phyloP scores from a whole-genome alignment of 331 rosid species.

The Rhamnella rubrinervis region DNA sequence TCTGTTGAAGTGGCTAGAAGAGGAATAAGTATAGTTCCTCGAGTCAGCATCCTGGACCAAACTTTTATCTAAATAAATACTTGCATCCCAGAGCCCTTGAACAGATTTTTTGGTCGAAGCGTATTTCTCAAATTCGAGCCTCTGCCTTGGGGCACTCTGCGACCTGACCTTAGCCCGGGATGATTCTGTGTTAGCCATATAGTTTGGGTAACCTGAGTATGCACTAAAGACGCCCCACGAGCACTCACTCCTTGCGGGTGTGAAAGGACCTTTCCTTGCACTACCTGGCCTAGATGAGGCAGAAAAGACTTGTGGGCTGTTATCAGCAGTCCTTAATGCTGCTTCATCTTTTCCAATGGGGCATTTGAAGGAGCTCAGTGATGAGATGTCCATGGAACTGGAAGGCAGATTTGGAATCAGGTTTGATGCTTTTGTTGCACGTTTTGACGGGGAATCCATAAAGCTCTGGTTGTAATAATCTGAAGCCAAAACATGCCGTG shows the following conservation, averaged over 20 bases:
- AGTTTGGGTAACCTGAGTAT: constrained; percentile 64
- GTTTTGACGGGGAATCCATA: constrained; percentile 61
- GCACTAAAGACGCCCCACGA: constrained; percentile 61
- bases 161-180: constrained; percentile 87
- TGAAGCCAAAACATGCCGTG: constrained; percentile 38
- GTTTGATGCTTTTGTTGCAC: constrained; percentile 36
- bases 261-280: constrained; percentile 54
- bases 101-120: constrained; percentile 39
- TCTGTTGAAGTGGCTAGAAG: constrained; percentile 44
- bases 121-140: constrained; percentile 70
- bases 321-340: constrained; percentile 43
- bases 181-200: constrained; percentile 91
- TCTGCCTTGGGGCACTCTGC: constrained; percentile 90
- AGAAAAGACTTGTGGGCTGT: constrained; percentile 65
- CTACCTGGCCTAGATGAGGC: constrained; percentile 67
- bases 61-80: constrained; percentile 42
- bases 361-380: constrained; percentile 35
- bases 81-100: constrained; percentile 53
- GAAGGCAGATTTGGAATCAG: constrained; percentile 38
- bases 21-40: constrained; percentile 32
- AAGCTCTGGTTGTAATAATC: constrained; percentile 34
- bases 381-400: constrained; percentile 32
- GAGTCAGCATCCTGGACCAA: constrained; percentile 34
- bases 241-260: constrained; percentile 78
- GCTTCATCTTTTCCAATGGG: constrained; percentile 53